phyloP scores from a whole-genome alignment of 768 basidiomycete species.

The Cystofilobasidium bisporidii region DNA sequence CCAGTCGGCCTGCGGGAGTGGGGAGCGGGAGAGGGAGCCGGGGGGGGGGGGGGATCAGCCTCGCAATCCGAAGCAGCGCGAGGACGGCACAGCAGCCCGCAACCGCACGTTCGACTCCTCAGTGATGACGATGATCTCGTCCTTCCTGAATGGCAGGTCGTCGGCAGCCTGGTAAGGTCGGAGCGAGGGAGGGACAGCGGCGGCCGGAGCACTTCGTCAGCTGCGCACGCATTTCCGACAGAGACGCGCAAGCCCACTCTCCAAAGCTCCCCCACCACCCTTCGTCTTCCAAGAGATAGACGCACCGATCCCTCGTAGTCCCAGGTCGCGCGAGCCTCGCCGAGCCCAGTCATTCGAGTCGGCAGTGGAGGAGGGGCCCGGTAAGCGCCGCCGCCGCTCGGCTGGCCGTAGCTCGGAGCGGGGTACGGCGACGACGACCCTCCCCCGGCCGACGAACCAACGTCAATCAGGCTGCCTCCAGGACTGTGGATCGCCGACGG shows the following conservation, averaged over 20 bases:
- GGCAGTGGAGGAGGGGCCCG: slow-evolving; percentile 8
- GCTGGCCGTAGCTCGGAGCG: slow-evolving; percentile 12
- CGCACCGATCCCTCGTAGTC: slow-evolving; percentile 12
- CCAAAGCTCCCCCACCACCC: background rate
- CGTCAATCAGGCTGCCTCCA: background rate
- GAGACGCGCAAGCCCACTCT: no score
- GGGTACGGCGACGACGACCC: background rate
- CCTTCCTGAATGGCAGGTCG: slow-evolving; percentile 19
- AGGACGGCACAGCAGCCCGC: no score
- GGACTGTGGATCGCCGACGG: background rate
- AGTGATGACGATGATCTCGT: slow-evolving; percentile 14
- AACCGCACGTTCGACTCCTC: slow-evolving; percentile 21
- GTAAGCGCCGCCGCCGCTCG: background rate
- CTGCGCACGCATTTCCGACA: background rate
- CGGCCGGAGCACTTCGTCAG: background rate
- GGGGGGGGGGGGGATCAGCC: no score
- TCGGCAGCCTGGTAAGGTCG: slow-evolving; percentile 4
- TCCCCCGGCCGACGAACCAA: background rate
- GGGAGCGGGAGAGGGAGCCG: no score
- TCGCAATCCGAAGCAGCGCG: no score
- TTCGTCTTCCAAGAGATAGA: background rate
- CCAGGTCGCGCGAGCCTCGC: slow-evolving; percentile 9
- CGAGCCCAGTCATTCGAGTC: background rate
- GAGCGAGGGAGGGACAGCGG: background rate
- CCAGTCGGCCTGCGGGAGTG: slow-evolving; percentile 21